Conservation (phyloP, 768 basidiomycete genomes). For the Grammothele lineata region DNA sequence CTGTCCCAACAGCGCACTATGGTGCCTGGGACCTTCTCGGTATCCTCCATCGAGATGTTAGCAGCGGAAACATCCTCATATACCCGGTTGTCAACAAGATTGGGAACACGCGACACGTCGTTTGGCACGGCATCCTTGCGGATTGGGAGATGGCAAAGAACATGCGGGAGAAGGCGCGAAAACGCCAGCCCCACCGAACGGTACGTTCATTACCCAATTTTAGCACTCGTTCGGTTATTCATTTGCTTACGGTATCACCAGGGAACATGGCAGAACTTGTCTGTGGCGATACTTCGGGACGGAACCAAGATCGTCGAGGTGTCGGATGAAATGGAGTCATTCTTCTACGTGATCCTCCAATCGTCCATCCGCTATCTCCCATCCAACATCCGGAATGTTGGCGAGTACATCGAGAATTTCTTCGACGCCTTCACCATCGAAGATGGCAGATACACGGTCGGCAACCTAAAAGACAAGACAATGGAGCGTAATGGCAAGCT, state of each 20-base stretch:
- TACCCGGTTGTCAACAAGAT: background rate
- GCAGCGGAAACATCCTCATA: constrained; percentile 2
- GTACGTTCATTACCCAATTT: too few relatives aligned
- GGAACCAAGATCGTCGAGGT: background rate
- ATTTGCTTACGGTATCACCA: background rate
- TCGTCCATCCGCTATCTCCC: background rate
- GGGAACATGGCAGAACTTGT: constrained; percentile 3
- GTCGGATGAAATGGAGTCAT: constrained; percentile 2
- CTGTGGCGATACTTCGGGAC: background rate
- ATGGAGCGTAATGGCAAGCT: too few relatives aligned
- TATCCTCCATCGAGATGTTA: constrained; percentile 1
- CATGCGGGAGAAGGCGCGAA: background rate
- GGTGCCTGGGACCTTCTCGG: background rate
- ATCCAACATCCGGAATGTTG: background rate
- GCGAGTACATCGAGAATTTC: background rate
- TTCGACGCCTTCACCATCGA: background rate
- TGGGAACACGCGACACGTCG: background rate
- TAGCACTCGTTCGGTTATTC: too few relatives aligned
- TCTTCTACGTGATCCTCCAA: constrained; percentile 5
- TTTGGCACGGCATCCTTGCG: background rate
- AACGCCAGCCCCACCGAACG: too few relatives aligned
- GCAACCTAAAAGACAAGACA: background rate
- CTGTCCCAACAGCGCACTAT: background rate
- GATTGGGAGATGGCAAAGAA: constrained; percentile 1
- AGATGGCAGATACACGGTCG: background rate